A percentile compares a stretch with the other conserved stretches of the same genome.
These are phyloP conservation scores for Geosiphon pyriformis DNA, from an alignment of 192 early-diverging fungal species.

Conservation along the genomic window DNA sequence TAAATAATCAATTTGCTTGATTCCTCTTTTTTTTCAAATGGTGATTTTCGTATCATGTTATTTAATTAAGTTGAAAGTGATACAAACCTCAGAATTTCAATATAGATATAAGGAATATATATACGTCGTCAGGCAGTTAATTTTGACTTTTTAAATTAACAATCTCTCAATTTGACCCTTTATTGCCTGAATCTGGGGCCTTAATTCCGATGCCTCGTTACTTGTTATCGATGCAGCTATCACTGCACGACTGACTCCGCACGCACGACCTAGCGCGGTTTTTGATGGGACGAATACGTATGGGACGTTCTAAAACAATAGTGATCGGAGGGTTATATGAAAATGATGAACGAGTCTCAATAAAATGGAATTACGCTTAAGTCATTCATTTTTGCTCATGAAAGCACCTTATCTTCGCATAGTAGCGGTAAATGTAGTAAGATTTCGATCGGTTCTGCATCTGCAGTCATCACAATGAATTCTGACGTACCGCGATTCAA, in stretches of 20 bases:
- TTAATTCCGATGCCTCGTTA: conserved; percentile 95
- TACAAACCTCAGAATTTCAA: no score
- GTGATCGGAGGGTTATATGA: conserved; percentile 1
- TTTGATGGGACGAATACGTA: conserved; percentile 99
- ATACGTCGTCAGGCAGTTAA: background rate
- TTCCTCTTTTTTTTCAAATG: no score
- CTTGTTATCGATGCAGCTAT: conserved; percentile 92
- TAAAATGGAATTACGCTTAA: background rate
- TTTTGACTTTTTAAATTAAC: conserved; percentile 56
- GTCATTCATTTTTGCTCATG: background rate
- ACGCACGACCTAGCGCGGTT: conserved; percentile 93
- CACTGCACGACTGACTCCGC: conserved; percentile 92
- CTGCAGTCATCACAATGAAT: conserved; percentile 98
- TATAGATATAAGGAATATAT: no score
- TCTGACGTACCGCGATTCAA: conserved; percentile 98
- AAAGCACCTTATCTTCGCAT: conserved; percentile 89
- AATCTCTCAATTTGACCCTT: conserved; percentile 94
- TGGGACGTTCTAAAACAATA: conserved; percentile 77
- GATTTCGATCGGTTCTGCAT: conserved; percentile 97
- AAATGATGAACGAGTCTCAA: no score
- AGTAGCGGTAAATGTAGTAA: conserved; percentile 94
- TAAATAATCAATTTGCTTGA: no score
- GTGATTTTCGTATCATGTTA: no score
- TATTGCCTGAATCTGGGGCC: conserved; percentile 83
- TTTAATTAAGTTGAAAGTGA: no score